Base-by-base conservation (phyloP, 2,329 filamentous ascomycete genomes). In the Fusarium humuli region DNA sequence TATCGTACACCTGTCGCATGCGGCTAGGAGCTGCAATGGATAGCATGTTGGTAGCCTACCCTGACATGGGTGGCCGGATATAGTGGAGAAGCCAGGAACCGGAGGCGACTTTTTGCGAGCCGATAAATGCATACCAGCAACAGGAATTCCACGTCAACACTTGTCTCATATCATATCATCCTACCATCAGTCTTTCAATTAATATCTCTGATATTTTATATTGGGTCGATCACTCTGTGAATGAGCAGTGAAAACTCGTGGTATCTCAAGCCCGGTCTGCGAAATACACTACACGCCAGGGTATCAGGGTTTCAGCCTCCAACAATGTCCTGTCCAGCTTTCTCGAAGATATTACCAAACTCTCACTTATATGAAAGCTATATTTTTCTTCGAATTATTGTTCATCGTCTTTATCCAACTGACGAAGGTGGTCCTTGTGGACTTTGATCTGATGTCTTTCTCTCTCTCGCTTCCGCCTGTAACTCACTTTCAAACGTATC, bases 401-500 rank as follows among this genome's bases (percentile, higher is more conserved):
- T 20, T 20, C 23, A 30, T 34, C 8, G 8, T 20, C 30, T n/a
- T 69, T 32, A 71, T 12, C 69, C 70, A 34, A 56, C 59, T 14
- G 73, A 73, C 29, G 73, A 73, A 7, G 65, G 69, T 13, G 65
- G 71, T 10, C 69, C 73, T 23, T 69, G 65, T 16, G 77, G 75
- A 42, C 73, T 75, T 25, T 72, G 70, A 13, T 77, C 75, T 12
- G 60, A 70, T 3, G 71, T 66, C 44, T 79, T 79, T 25, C 80
- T 81, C 55, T 83, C 81, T 52, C 83, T 82, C 5, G 84, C 86
- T 75, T 88, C 86, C 4, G 79, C 80, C 65, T 84, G 84, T 37
- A 88, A 77, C 76, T 87, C 85, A 72, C 82, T 87, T 44, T 88
- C 86, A 65, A 87, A 88, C 29, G 94, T 92, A 78, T 97, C 94